These are phyloP conservation scores for Passiflora organensis DNA, from an alignment of 345 rosid genomes.

Conservation along the genomic window DNA sequence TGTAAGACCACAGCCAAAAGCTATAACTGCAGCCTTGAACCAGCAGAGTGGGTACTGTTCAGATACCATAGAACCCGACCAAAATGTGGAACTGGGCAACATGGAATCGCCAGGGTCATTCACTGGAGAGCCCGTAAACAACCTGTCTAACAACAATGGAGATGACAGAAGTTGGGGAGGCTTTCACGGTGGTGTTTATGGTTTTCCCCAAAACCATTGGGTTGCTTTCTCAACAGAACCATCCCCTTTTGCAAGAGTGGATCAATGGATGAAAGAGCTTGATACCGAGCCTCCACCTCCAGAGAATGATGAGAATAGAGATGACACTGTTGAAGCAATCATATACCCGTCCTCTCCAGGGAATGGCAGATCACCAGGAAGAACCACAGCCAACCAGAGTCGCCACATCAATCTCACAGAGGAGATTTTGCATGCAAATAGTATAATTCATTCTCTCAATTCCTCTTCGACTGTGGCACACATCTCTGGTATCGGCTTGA, in stretches of 20 bases:
- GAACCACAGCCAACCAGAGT: conserved; percentile 17
- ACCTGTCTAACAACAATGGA: conserved; percentile 1
- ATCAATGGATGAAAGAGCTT: conserved; percentile 81
- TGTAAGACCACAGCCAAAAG: conserved; percentile 32
- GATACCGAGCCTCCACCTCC: conserved; percentile 27
- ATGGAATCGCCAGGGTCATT: conserved; percentile 44
- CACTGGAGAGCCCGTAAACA: conserved; percentile 37
- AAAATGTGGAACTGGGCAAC: conserved; percentile 26
- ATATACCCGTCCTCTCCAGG: conserved; percentile 52
- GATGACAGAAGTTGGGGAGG: conserved; percentile 33
- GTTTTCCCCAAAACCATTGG: conserved; percentile 73
- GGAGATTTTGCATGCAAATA: conserved; percentile 64
- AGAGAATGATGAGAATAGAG: conserved; percentile 24
- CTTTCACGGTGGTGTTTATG: conserved; percentile 30
- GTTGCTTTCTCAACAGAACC: conserved; percentile 69
- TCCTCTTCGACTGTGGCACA: conserved; percentile 83
- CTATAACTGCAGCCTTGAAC: conserved; percentile 25
- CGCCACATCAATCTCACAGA: conserved; percentile 44
- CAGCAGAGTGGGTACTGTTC: conserved; percentile 83
- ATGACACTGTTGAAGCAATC: conserved; percentile 28
- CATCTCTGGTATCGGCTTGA: conserved; percentile 68
- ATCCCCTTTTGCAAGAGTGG: conserved; percentile 63
- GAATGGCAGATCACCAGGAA: conserved; percentile 32
- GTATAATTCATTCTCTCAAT: conserved; percentile 66
- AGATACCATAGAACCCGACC: conserved; percentile 59